A percentile compares a stretch with the other conserved stretches of the same genome.
Conservation (phyloP, 192 early-diverging fungal genomes). For the Phlyctochytrium bullatum region DNA sequence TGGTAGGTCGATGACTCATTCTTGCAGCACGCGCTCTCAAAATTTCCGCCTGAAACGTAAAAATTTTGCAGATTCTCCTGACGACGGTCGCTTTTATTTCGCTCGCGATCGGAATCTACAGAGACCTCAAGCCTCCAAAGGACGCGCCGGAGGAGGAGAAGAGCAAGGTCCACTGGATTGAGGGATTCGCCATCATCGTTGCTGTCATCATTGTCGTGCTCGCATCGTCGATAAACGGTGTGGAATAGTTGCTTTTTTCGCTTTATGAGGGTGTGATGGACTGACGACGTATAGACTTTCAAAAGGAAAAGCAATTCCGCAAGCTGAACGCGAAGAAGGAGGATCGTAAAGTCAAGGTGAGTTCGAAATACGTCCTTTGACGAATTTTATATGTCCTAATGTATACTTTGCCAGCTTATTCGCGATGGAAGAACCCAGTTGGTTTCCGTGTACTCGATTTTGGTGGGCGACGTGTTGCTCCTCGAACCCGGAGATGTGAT, state of each 20-base stretch:
- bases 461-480: slow-evolving; percentile 89
- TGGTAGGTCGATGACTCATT: slow-evolving; percentile 24
- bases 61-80: slow-evolving; percentile 67
- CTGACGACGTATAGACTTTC: background rate
- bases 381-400: background rate
- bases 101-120: slow-evolving; percentile 82
- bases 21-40: background rate
- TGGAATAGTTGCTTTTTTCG: too few relatives aligned
- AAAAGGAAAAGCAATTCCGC: slow-evolving; percentile 84
- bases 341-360: slow-evolving; percentile 67
- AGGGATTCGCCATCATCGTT: slow-evolving; percentile 78
- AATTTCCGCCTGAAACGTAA: background rate
- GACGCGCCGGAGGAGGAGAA: background rate
- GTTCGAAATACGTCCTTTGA: background rate
- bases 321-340: slow-evolving; percentile 85
- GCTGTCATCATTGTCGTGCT: slow-evolving; percentile 40
- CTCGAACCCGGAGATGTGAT: slow-evolving; percentile 92
- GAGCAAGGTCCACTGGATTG: slow-evolving; percentile 28
- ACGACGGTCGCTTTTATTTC: slow-evolving; percentile 83
- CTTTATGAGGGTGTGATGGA: background rate
- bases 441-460: slow-evolving; percentile 74
- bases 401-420: slow-evolving; percentile 32
- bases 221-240: slow-evolving; percentile 48
- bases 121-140: slow-evolving; percentile 51
- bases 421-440: slow-evolving; percentile 73